phyloP scores from a whole-genome alignment of 2,329 filamentous ascomycete genomes.

The Fusarium citri region DNA sequence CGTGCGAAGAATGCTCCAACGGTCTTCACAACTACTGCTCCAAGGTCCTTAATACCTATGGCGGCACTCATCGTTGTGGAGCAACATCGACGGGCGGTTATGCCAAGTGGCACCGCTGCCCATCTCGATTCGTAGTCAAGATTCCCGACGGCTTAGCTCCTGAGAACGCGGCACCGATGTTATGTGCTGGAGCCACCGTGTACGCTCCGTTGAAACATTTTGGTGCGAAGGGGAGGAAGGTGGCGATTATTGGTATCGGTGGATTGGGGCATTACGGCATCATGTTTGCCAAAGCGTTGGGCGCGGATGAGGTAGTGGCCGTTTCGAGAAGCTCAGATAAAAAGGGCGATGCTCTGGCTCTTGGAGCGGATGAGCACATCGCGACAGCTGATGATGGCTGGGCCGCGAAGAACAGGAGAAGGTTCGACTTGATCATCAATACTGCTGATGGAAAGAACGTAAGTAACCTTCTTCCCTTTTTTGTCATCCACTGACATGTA shows the following conservation, averaged over 20 bases:
- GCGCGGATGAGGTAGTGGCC: slow-evolving; percentile 67
- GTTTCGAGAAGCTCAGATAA: slow-evolving; percentile 68
- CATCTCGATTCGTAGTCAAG: slow-evolving; percentile 62
- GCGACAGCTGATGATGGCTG: slow-evolving; percentile 64
- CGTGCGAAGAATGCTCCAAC: slow-evolving; percentile 62
- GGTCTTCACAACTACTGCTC: slow-evolving; percentile 76
- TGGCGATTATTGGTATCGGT: slow-evolving; percentile 75
- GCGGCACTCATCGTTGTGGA: slow-evolving; percentile 38
- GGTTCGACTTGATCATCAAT: slow-evolving; percentile 79
- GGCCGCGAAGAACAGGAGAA: slow-evolving; percentile 63
- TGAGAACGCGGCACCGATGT: slow-evolving; percentile 77
- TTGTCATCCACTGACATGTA: too few relatives aligned
- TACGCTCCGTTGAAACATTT: slow-evolving; percentile 75
- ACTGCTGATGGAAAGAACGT: slow-evolving; percentile 57
- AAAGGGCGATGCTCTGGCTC: slow-evolving; percentile 63
- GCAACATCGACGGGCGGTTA: slow-evolving; percentile 67
- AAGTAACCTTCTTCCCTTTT: background rate
- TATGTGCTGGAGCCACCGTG: slow-evolving; percentile 83
- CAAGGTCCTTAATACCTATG: slow-evolving; percentile 63
- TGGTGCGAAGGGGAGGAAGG: slow-evolving; percentile 64
- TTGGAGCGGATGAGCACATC: slow-evolving; percentile 69
- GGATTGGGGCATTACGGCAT: slow-evolving; percentile 76
- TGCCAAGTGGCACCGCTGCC: slow-evolving; percentile 50
- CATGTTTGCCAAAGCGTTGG: slow-evolving; percentile 73
- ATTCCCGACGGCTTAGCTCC: slow-evolving; percentile 77